Conservation (phyloP, 1,284 basidiomycete species). For the Wolfiporia cocos region DNA sequence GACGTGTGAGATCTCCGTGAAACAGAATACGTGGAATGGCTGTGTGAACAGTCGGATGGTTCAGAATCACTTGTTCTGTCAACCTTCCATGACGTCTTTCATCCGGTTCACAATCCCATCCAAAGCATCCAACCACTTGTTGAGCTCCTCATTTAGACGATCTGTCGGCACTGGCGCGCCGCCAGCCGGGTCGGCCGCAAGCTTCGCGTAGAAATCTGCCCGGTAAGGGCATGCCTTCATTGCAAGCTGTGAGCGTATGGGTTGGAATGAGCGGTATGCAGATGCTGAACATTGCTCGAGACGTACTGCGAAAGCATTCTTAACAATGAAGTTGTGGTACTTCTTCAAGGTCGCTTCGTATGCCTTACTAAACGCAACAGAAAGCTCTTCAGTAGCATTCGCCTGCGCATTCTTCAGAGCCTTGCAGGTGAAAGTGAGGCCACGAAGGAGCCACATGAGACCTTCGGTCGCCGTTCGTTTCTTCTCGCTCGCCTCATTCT, state of each 20-base stretch:
- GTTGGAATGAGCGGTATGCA: neutral
- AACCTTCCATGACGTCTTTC: conserved; percentile 57
- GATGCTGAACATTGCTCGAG: neutral
- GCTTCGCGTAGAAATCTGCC: conserved; percentile 83
- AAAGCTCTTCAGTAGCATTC: conserved; percentile 69
- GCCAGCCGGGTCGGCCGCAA: conserved; percentile 66
- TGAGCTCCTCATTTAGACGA: conserved; percentile 65
- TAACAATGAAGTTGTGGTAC: conserved; percentile 87
- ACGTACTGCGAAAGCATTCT: conserved; percentile 80
- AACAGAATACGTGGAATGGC: too few species aligned
- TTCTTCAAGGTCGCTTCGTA: conserved; percentile 84
- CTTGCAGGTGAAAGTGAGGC: conserved; percentile 87
- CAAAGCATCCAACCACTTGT: conserved; percentile 65
- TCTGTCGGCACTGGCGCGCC: conserved; percentile 52
- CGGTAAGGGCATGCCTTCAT: conserved; percentile 98
- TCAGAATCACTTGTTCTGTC: conserved; percentile 48
- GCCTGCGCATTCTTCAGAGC: conserved; percentile 73
- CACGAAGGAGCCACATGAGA: conserved; percentile 88
- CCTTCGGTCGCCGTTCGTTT: conserved; percentile 87
- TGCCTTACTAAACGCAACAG: conserved; percentile 72
- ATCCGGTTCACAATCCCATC: conserved; percentile 65
- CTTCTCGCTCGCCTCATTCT: conserved; percentile 84
- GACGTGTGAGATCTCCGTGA: too few species aligned
- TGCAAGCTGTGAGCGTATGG: conserved; percentile 56
- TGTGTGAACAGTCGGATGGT: too few species aligned